Conservation (phyloP, 331 rosid genomes). For the Quercus tomentella region DNA sequence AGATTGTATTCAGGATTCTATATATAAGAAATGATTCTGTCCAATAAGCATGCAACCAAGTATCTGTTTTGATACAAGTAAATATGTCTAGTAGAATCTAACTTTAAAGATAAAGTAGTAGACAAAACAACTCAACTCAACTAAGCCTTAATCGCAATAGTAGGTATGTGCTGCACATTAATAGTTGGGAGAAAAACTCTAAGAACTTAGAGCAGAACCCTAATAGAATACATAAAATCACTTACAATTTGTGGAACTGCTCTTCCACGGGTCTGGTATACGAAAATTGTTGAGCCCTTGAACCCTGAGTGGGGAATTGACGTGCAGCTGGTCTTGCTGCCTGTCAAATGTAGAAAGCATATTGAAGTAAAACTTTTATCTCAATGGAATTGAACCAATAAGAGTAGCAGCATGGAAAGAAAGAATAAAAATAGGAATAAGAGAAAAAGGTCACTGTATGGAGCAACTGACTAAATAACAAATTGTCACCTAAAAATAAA, state of each 20-base stretch:
- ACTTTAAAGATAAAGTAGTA: neutral
- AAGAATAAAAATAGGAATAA: neutral
- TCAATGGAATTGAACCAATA: neutral
- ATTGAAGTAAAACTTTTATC: conserved; percentile 12
- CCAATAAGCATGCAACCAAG: neutral
- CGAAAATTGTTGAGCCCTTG: conserved; percentile 50
- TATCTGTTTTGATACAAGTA: neutral
- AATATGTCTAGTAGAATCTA: neutral
- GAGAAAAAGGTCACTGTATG: conserved; percentile 3
- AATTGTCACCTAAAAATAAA: neutral
- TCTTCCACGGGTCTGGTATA: conserved; percentile 51
- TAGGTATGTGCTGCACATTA: conserved; percentile 6
- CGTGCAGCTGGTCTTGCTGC: conserved; percentile 42
- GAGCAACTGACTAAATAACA: neutral
- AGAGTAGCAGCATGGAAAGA: conserved; percentile 5
- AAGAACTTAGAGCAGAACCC: conserved; percentile 2
- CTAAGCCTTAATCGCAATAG: neutral
- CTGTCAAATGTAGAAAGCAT: conserved; percentile 47
- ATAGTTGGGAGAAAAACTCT: neutral
- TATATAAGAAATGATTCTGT: neutral
- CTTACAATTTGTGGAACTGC: conserved; percentile 54
- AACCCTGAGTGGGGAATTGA: conserved; percentile 37
- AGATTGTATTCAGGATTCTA: neutral
- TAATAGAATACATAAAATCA: neutral
- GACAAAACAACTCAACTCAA: neutral